Conservation (phyloP, 331 rosid genomes). For the Malus hybrid region DNA sequence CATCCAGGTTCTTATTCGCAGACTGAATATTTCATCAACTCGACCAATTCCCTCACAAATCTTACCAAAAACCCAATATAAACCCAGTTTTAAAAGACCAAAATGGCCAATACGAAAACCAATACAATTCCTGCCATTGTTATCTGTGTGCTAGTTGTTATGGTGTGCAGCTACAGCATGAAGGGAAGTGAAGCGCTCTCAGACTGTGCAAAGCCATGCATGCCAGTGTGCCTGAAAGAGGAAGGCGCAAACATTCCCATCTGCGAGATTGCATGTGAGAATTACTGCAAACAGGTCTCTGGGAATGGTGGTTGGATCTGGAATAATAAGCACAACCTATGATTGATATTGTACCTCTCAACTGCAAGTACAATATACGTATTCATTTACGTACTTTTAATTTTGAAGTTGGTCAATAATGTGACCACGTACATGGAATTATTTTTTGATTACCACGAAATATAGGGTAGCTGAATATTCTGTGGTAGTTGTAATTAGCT, state of each 20-base stretch:
- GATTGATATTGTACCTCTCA: not conserved
- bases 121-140: not conserved
- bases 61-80: not conserved
- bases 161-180: not conserved
- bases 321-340: not conserved
- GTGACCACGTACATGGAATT: not conserved
- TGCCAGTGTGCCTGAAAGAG: conserved; percentile 26
- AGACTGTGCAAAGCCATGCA: conserved; percentile 19
- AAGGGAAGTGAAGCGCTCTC: not conserved
- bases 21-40: not conserved
- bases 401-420: not conserved
- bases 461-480: not conserved
- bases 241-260: conserved; percentile 1
- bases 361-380: not conserved
- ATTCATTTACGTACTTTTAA: not conserved
- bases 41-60: not conserved
- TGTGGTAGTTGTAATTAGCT: not conserved
- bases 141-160: not conserved
- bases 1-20: not conserved
- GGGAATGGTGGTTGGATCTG: not conserved
- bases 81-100: not conserved
- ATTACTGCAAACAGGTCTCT: conserved; percentile 11
- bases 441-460: not conserved
- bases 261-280: conserved; percentile 22
- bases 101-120: not conserved